These are phyloP conservation scores for Aspergillus hiratsukae DNA, from an alignment of 2,329 filamentous ascomycete genomes.

Conservation along the genomic window DNA sequence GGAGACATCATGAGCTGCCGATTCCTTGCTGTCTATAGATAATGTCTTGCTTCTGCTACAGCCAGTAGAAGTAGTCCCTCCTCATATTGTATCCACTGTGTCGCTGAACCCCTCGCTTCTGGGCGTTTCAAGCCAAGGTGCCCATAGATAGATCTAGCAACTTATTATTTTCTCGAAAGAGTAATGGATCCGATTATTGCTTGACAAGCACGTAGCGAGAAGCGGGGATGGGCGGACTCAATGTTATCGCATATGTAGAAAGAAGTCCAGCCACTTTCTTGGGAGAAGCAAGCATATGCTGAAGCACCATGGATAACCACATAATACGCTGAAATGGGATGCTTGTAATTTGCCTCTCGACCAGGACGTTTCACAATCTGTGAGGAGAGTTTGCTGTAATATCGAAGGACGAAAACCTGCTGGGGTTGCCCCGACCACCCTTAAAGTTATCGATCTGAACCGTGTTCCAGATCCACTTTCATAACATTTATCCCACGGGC, in stretches of 20 bases:
- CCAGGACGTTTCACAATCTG: not conserved
- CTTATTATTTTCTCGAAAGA: not conserved
- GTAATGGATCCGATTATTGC: not conserved
- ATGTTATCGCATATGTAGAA: not conserved
- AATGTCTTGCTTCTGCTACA: not conserved
- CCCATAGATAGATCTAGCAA: not conserved
- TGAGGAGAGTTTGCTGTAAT: not conserved
- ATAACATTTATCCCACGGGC: constrained; percentile 7
- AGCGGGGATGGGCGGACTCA: not conserved
- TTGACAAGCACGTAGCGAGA: not conserved
- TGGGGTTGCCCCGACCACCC: constrained; percentile 21
- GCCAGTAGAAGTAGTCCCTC: not conserved
- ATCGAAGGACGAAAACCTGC: not conserved
- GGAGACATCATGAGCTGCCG: not conserved
- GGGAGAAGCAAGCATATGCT: too few relatives aligned
- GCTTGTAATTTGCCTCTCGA: not conserved
- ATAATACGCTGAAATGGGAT: not conserved
- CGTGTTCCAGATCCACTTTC: constrained; percentile 8
- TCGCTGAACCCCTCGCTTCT: not conserved
- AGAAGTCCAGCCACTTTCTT: not conserved
- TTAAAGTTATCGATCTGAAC: constrained; percentile 9
- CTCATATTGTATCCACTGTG: not conserved
- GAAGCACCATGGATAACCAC: not conserved
- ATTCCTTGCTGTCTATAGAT: not conserved
- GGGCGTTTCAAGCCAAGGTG: not conserved